A percentile compares a stretch with the other conserved stretches of the same genome.
Conservation (phyloP, 345 rosid species). For the Cardiospermum halicacabum region DNA sequence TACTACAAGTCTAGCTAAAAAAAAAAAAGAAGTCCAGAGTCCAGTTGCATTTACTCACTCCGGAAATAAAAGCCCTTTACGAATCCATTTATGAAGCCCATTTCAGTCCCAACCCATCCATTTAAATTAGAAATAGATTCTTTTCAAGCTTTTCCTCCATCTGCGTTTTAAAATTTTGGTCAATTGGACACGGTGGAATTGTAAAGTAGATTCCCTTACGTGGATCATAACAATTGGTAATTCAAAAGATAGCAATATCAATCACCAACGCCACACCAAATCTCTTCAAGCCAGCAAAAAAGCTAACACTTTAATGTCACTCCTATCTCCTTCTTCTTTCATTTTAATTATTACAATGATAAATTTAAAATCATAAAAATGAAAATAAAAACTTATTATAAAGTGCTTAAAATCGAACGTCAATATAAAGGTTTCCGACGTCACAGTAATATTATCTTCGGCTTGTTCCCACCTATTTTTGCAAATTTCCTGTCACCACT, state of each 20-base stretch:
- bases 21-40: too few species aligned
- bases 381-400: too few species aligned
- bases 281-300: background rate
- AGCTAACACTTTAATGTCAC: background rate
- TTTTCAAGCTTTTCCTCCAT: background rate
- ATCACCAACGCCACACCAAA: background rate
- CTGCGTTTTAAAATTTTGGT: background rate
- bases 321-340: background rate
- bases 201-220: conserved; percentile 13
- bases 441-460: background rate
- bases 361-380: too few species aligned
- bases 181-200: background rate
- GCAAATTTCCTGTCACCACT: background rate
- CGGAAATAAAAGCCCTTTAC: too few species aligned
- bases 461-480: background rate
- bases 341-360: too few species aligned
- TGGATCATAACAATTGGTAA: conserved; percentile 5
- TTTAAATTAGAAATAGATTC: too few species aligned
- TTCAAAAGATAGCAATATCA: background rate
- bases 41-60: too few species aligned
- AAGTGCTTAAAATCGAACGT: conserved; percentile 6
- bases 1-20: too few species aligned
- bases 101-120: too few species aligned
- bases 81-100: too few species aligned
- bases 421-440: background rate